Percentiles rank a stretch among this genome's conserved stretches.
Evolutionary conservation across 768 basidiomycete species (phyloP).

Genomic region (Candolleomyces eurysporus): DNA sequence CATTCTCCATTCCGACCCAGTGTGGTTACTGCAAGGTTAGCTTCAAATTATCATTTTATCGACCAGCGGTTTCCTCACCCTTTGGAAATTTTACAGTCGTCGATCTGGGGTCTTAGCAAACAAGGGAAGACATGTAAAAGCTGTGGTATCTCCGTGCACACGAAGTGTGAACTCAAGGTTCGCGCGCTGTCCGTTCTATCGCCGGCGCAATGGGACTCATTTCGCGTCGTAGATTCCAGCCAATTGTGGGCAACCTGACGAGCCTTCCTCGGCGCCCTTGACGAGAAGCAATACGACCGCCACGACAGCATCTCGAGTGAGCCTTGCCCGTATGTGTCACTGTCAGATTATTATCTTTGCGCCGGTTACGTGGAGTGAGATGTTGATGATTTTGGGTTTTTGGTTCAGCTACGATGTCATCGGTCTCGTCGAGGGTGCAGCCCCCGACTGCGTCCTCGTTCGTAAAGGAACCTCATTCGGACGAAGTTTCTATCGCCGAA

Average conservation of each 20-base stretch:
- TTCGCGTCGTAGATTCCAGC: conserved; percentile 3
- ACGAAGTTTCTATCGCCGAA: conserved; percentile 38
- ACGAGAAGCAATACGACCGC: conserved; percentile 1
- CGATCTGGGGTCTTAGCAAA: conserved; percentile 86
- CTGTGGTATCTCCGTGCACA: conserved; percentile 78
- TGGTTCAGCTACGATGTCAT: too few species aligned
- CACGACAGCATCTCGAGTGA: conserved; percentile 15
- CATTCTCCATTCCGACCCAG: conserved; percentile 81
- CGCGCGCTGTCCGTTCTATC: conserved; percentile 21
- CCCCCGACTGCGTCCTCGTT: conserved; percentile 57
- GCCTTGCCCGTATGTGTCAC: neutral
- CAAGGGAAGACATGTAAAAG: conserved; percentile 82
- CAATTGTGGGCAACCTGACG: conserved; percentile 8
- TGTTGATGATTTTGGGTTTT: too few species aligned
- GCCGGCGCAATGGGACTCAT: neutral
- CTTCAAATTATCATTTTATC: neutral
- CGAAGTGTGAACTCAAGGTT: conserved; percentile 86
- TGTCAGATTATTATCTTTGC: too few species aligned
- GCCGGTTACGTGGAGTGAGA: too few species aligned
- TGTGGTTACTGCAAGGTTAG: conserved; percentile 81
- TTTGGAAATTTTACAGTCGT: conserved; percentile 44
- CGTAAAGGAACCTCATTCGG: conserved; percentile 35
- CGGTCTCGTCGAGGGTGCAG: too few species aligned
- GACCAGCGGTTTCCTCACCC: neutral
- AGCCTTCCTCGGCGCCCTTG: neutral